Evolutionary conservation across 345 rosid species (phyloP), one percentile per base, ranked within the genome.

Genomic region (Euphorbia pulcherrima): DNA sequence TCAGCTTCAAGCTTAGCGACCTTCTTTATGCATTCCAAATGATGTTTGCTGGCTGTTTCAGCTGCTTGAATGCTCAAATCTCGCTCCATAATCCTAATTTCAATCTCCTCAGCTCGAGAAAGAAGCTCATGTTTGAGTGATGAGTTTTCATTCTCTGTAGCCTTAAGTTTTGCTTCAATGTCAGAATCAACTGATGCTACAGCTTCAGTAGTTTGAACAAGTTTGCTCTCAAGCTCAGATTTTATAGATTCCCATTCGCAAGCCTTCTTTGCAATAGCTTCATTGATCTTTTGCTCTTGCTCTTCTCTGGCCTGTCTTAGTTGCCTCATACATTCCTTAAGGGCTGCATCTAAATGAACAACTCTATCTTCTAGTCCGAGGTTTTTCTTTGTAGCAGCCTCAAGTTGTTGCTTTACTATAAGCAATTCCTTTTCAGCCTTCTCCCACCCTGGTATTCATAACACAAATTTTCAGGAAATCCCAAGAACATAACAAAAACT

Each of bases 241-340:
- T 82, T 87, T 20, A 72, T 67, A 39, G 81, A 75, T 71, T 88
- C 85, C 83, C 85, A 82, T 68, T 90, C 90, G 21, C 29, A 59
- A 12, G 78, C 77, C 71, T 68, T 72, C 74, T 79, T 84, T 23
- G 53, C 70, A 9, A 90, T 72, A 50, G 92, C 86, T 12, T 89
- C 94, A 60, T 41, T 69, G 39, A 89, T 82, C 63, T 78, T 82
- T 56, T 81, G 75, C 35, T 90, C 96, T 67, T 89, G 97, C 73
- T 89, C 94, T 17, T 88, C 97, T 79, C 86, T 86, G 17, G 85
- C 90, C 79, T 83, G 92, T 71, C 98, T 75, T 68, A 93, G 83
- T 79, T 93, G 94, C 87, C 94, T 85, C 62, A 93, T 87, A 79
- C 98, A 93, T 69, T 93, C 98, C 83, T 88, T 90, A 24, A 93